Evolutionary conservation across 805 yeast genomes (phyloP).

Genomic region (Osmozyma mogii): DNA sequence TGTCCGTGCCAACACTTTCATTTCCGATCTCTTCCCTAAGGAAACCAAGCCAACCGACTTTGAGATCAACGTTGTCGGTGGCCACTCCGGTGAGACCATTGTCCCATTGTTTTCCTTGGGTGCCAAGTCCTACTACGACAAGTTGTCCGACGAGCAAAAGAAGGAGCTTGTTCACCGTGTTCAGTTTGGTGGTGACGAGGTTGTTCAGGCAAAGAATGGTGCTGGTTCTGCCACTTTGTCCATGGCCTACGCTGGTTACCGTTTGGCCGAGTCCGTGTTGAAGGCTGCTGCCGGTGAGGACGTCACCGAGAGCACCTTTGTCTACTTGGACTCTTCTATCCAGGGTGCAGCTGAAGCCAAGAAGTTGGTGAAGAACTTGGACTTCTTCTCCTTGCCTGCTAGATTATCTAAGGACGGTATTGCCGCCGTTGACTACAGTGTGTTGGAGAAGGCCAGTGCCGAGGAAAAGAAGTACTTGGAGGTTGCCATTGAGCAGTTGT

Average conservation of each 20-base stretch:
- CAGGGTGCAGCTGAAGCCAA: conserved; percentile 46
- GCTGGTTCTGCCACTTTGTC: conserved; percentile 92
- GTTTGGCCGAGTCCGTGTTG: conserved; percentile 54
- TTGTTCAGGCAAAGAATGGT: conserved; percentile 91
- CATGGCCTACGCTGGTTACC: conserved; percentile 91
- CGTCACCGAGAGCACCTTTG: conserved; percentile 43
- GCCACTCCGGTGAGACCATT: conserved; percentile 93
- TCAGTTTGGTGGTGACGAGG: conserved; percentile 85
- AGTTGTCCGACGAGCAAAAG: conserved; percentile 26
- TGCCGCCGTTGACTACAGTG: conserved; percentile 44
- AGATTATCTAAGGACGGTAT: conserved; percentile 48
- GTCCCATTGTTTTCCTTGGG: conserved; percentile 69
- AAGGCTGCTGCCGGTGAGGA: conserved; percentile 21
- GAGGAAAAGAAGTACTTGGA: conserved; percentile 49
- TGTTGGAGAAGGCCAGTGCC: conserved; percentile 40
- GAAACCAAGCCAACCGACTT: conserved; percentile 43
- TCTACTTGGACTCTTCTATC: conserved; percentile 42
- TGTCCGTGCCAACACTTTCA: conserved; percentile 80
- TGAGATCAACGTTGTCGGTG: conserved; percentile 77
- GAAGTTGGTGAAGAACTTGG: conserved; percentile 32
- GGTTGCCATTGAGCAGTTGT: conserved; percentile 47
- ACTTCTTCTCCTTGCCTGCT: conserved; percentile 60
- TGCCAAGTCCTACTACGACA: conserved; percentile 25
- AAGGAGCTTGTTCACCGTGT: conserved; percentile 35
- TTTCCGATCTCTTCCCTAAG: conserved; percentile 45